These are phyloP conservation scores for Heliamphora exappendiculata DNA, from an alignment of 148 eudicot species.

Conservation along the genomic window DNA sequence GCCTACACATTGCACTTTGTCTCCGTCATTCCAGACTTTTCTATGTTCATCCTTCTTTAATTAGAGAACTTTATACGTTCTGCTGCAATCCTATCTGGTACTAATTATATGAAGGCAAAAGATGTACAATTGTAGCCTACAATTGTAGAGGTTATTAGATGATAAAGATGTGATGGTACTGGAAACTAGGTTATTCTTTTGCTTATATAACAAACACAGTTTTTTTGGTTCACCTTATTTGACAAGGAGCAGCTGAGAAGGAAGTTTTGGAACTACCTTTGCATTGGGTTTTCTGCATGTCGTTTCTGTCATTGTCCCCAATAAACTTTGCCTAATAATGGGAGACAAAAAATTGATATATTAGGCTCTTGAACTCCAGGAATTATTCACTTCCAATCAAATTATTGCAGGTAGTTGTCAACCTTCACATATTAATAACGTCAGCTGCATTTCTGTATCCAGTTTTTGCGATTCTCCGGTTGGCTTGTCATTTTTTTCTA, in stretches of 20 bases:
- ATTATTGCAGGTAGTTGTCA: conserved; percentile 57
- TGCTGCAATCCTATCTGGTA: neutral
- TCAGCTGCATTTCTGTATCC: conserved; percentile 64
- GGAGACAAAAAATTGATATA: neutral
- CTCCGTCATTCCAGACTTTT: neutral
- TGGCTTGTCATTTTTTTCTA: conserved; percentile 16
- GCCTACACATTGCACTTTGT: neutral
- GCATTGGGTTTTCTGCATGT: too few relatives aligned
- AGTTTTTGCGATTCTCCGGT: conserved; percentile 82
- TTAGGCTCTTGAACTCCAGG: neutral
- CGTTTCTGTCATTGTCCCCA: neutral
- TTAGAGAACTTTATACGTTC: neutral
- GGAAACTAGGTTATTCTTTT: neutral
- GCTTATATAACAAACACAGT: neutral
- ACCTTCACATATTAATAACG: conserved; percentile 58
- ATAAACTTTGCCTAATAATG: neutral
- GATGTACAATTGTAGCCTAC: neutral
- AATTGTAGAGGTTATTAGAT: neutral
- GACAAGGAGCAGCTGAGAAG: neutral
- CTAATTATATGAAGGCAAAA: neutral
- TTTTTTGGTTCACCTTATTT: neutral
- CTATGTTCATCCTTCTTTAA: neutral
- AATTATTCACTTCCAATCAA: conserved; percentile 7
- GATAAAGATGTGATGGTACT: neutral
- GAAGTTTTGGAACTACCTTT: neutral